Base-by-base conservation (phyloP, 331 rosid species). In the Rhamnella rubrinervis region DNA sequence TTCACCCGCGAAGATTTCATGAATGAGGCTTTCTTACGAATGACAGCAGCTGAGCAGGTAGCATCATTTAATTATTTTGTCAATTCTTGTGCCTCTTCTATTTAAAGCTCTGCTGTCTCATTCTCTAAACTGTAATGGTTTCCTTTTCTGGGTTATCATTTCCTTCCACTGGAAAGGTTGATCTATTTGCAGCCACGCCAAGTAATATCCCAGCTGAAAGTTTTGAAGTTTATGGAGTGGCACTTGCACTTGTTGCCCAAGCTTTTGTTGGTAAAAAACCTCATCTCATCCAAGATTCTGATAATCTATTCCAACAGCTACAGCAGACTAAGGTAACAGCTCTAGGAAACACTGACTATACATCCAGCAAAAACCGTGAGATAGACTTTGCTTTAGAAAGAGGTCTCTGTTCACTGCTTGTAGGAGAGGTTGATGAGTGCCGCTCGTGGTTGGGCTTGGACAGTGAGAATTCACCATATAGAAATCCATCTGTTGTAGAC, bases 41-140 rank as follows among this genome's bases (percentile, higher is more conserved):
- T 93, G 98, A 89, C 96, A 40, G 97, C 97, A 47, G 73, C 92
- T 71, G 98, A 93, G 81, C 98, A 91, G 95, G 98, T 93, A 72
- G 68, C 21, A 41, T 20, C 55, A 49, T 62, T 51, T 65, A 66
- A 71, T 14, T 6, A 55, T 79, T 65, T 2, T 23, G 56, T 15
- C 39, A 21, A 31, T 31, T 31, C 35, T 31, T 31, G 5, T 53
- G 6, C 6, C 5, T 21, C 15, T 31, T 13, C 0, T 50, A 2
- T 62, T 57, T 67, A 7, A 44, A 28, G 63, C 66, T 75, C 55
- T 58, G 57, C 55, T 21, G 20, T 59, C 20, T 23, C n/a, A 51
- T 59, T 59, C 9, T 65, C 2, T 41, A 40, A 75, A 35, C 38
- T 19, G 5, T 31, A 31, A 19, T n/a, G 31, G 61, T 41, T 10